Percentiles rank a stretch among this genome's conserved stretches.
Conservation (phyloP, 352 stramenopile genomes). For the Phytophthora citrophthora region DNA sequence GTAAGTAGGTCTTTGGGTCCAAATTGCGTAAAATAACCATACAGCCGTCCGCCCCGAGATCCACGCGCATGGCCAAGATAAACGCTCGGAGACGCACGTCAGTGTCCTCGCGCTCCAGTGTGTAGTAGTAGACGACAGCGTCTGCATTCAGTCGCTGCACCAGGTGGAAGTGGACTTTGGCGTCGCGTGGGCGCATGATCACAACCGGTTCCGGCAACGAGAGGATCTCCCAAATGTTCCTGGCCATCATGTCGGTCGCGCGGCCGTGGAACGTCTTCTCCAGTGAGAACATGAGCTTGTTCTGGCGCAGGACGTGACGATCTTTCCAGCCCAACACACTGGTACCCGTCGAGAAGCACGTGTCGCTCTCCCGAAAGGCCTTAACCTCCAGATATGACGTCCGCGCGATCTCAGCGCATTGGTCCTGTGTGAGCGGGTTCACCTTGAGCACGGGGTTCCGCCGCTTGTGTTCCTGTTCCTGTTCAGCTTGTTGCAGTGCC, state of each 20-base stretch:
- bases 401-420: slow-evolving; percentile 56
- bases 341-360: slow-evolving; percentile 56
- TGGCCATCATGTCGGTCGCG: slow-evolving; percentile 44
- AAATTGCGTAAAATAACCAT: slow-evolving; percentile 66
- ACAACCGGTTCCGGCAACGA: slow-evolving; percentile 53
- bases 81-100: slow-evolving; percentile 67
- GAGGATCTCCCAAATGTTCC: slow-evolving; percentile 56
- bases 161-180: slow-evolving; percentile 68
- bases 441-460: slow-evolving; percentile 50
- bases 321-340: slow-evolving; percentile 77
- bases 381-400: slow-evolving; percentile 55
- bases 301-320: slow-evolving; percentile 46
- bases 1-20: slow-evolving; percentile 62
- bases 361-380: slow-evolving; percentile 57
- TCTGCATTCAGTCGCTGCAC: slow-evolving; percentile 66
- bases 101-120: slow-evolving; percentile 54
- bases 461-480: slow-evolving; percentile 55
- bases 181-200: slow-evolving; percentile 54
- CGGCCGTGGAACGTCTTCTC: slow-evolving; percentile 63
- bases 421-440: slow-evolving; percentile 43
- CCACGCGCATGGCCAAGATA: slow-evolving; percentile 64
- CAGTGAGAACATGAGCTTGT: slow-evolving; percentile 71
- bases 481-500: slow-evolving; percentile 24
- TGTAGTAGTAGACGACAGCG: slow-evolving; percentile 76
- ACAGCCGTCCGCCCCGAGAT: slow-evolving; percentile 39